Evolutionary conservation across 345 rosid species (phyloP).

Genomic region (Eucalyptus cloeziana): DNA sequence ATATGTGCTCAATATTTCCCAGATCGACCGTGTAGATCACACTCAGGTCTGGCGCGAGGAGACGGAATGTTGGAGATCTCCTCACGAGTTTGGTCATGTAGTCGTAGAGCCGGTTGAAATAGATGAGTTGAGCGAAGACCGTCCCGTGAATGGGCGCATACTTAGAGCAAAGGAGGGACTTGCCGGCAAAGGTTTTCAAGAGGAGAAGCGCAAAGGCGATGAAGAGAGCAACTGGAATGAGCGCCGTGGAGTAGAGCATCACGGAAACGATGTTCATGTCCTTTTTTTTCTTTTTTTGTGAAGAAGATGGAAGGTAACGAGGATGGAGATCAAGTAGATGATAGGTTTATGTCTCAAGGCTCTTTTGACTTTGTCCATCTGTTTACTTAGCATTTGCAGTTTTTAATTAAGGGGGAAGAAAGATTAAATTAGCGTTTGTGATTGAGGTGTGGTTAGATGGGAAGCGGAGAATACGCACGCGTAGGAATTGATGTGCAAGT

Average conservation of each 20-base stretch:
- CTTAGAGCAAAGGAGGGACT: constrained; percentile 24
- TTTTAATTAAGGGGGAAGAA: neutral
- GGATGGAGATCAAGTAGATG: neutral
- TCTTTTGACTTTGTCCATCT: neutral
- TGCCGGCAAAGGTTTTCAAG: constrained; percentile 24
- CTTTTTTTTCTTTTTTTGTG: neutral
- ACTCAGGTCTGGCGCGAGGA: constrained; percentile 29
- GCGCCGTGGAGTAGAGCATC: constrained; percentile 2
- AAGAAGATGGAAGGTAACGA: neutral
- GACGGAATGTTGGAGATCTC: constrained; percentile 34
- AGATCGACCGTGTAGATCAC: constrained; percentile 39
- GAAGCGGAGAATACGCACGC: neutral
- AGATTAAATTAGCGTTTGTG: neutral
- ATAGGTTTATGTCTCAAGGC: neutral
- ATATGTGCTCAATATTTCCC: constrained; percentile 52
- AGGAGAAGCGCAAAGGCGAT: neutral
- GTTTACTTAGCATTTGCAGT: neutral
- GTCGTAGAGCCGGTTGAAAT: constrained; percentile 41
- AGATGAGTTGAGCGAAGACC: constrained; percentile 20
- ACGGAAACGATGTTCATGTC: constrained; percentile 3
- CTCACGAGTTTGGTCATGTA: constrained; percentile 31
- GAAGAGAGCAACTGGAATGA: constrained; percentile 2
- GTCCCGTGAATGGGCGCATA: constrained; percentile 51
- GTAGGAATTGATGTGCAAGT: neutral
- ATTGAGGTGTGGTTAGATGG: neutral